A percentile compares a stretch with the other conserved stretches of the same genome.
Evolutionary conservation across 169 alveolate species (phyloP).

Genomic region (Fabrea salina): DNA sequence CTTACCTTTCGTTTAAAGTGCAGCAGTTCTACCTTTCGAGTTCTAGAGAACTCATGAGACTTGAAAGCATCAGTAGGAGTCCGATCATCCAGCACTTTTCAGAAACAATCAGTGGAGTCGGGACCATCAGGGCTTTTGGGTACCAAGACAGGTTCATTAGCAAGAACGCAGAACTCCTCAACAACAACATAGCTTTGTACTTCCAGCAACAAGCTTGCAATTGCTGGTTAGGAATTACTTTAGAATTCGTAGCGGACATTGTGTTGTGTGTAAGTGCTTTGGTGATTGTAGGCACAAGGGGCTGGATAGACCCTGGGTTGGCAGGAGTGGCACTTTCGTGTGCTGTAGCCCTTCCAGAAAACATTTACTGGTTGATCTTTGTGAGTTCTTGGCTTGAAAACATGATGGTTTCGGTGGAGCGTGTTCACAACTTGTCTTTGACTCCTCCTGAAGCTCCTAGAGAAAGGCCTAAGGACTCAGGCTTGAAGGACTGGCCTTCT

Average conservation of each 20-base stretch:
- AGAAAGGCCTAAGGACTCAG: background rate
- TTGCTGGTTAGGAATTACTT: constrained; percentile 59
- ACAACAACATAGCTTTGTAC: constrained; percentile 42
- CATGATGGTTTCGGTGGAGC: constrained; percentile 71
- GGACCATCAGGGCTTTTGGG: constrained; percentile 68
- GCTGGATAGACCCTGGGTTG: constrained; percentile 36
- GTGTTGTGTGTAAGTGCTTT: constrained; percentile 39
- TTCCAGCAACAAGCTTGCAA: constrained; percentile 44
- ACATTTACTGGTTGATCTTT: constrained; percentile 37
- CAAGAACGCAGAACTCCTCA: constrained; percentile 38
- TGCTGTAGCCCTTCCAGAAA: constrained; percentile 46
- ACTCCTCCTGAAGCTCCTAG: constrained; percentile 43
- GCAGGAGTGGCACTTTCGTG: constrained; percentile 56
- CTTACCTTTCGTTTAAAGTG: background rate
- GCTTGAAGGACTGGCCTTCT: constrained; percentile 43
- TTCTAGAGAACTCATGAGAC: constrained; percentile 53
- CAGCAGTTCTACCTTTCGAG: constrained; percentile 30
- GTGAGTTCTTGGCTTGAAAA: constrained; percentile 50
- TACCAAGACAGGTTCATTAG: constrained; percentile 35
- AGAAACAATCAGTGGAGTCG: constrained; percentile 73
- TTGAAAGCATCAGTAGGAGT: constrained; percentile 53
- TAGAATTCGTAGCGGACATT: constrained; percentile 44
- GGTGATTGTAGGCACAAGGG: constrained; percentile 40
- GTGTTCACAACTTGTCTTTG: constrained; percentile 57
- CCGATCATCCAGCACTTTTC: constrained; percentile 58